Evolutionary conservation across 139 green algal genomes (phyloP).

Genomic region (Chlamydomonas incerta): DNA sequence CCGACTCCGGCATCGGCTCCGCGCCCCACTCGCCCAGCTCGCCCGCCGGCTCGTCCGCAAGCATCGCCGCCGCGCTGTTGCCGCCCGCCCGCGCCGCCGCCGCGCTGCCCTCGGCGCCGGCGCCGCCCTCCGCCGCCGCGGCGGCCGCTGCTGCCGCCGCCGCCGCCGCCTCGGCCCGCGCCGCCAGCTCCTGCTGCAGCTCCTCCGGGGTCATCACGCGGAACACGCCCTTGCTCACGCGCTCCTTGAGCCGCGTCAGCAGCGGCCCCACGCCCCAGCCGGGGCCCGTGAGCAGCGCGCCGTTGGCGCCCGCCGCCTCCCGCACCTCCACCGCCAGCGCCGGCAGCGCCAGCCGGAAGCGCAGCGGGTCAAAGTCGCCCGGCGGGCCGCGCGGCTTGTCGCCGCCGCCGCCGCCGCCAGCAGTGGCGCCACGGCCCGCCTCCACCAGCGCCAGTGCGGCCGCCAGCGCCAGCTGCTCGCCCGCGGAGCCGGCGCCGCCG

Average conservation of each 20-base stretch:
- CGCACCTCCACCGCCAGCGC: background rate
- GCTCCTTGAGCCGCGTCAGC: background rate
- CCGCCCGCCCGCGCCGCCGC: too few relatives aligned
- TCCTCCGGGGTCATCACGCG: background rate
- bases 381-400: too few relatives aligned
- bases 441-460: conserved; percentile 18
- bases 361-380: background rate
- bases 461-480: conserved; percentile 1
- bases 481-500: background rate
- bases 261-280: background rate
- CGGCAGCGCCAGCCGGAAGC: conserved; percentile 4
- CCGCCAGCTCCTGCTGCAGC: background rate
- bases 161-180: background rate
- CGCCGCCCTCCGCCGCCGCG: background rate
- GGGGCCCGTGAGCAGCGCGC: too few relatives aligned
- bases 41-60: too few relatives aligned
- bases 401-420: background rate
- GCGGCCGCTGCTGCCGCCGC: too few relatives aligned
- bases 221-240: background rate
- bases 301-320: background rate
- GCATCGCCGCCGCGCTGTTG: background rate
- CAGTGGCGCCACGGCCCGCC: too few relatives aligned
- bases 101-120: background rate
- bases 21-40: too few relatives aligned
- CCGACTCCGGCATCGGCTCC: too few relatives aligned